phyloP scores from a whole-genome alignment of 495 filamentous ascomycete species.

The Penicillium psychrofluorescens region DNA sequence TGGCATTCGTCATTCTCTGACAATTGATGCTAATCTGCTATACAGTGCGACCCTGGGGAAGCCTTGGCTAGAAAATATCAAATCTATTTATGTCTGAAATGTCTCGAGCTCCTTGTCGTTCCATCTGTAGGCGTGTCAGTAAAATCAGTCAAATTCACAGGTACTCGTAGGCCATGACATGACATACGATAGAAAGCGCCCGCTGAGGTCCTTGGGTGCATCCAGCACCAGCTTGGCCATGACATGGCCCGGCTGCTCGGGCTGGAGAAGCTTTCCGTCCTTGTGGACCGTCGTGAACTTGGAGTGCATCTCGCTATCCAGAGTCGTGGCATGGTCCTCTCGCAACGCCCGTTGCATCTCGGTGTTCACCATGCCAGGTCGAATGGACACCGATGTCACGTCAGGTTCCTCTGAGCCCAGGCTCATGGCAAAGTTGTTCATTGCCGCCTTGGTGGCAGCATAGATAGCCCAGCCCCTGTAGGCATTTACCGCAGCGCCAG shows the following conservation, averaged over 20 bases:
- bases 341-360: slow-evolving; percentile 86
- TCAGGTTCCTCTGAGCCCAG: slow-evolving; percentile 73
- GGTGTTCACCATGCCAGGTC: slow-evolving; percentile 84
- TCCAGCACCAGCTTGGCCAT: slow-evolving; percentile 69
- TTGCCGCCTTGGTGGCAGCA: slow-evolving; percentile 77
- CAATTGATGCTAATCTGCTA: slow-evolving; percentile 29
- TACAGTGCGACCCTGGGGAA: slow-evolving; percentile 10
- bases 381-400: slow-evolving; percentile 61
- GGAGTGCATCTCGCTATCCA: slow-evolving; percentile 59
- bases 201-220: slow-evolving; percentile 59
- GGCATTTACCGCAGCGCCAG: slow-evolving; percentile 59
- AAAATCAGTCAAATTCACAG: slow-evolving; percentile 18
- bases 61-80: slow-evolving; percentile 7
- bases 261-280: slow-evolving; percentile 62
- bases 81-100: slow-evolving; percentile 45
- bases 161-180: slow-evolving; percentile 7
- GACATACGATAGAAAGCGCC: slow-evolving; percentile 65
- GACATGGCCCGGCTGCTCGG: slow-evolving; percentile 78
- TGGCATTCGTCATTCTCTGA: slow-evolving; percentile 16
- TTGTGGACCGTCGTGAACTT: slow-evolving; percentile 63
- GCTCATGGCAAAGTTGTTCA: slow-evolving; percentile 73
- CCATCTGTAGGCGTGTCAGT: slow-evolving; percentile 51
- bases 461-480: slow-evolving; percentile 77
- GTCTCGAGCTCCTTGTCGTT: slow-evolving; percentile 54
- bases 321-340: slow-evolving; percentile 54